Evolutionary conservation across 495 filamentous ascomycete genomes (phyloP), one percentile per base, ranked within the genome.

Genomic region (Poronia punctata): DNA sequence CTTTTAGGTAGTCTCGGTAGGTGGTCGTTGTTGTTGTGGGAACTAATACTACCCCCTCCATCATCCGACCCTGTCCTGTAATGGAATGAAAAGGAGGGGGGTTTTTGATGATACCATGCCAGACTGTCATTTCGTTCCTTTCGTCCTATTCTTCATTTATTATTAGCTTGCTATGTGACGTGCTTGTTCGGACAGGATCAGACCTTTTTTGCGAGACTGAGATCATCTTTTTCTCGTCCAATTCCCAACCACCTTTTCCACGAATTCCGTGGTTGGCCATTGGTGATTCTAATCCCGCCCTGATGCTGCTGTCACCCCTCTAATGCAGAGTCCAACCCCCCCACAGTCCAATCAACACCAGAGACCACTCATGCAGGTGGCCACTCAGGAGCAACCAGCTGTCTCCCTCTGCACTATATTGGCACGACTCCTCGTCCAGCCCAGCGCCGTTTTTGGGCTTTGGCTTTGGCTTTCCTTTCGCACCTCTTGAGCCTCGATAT

Each of bases 341-440:
- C 26, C 43, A n/a, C n/a, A 47, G 42, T 25, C 55, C 55, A 59
- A 59, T 59, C 55, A 59, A 47, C 52, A 42, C 52, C 38, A 36
- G 35, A 46, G 39, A 31, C 43, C 42, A 39, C 49, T 40, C 52
- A 49, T 53, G 46, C 49, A 53, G 49, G 48, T 49, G 49, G 46
- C 55, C 55, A 59, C 54, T 59, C 55, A 59, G 55, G 49, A 59
- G 49, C 51, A 49, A 52, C 52, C 55, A 59, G 49, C 49, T 59
- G 55, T 49, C 51, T 53, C 42, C 29, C 54, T 50, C 47, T 45
- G 24, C 38, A 53, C 44, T 45, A 55, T 51, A 59, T 38, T 49
- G 55, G 46, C 55, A 53, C 49, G 40, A 31, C 40, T 53, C 40
- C 35, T 53, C 44, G 22, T 38, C 49, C 49, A 49, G 53, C 55